Conservation (phyloP, 2,329 filamentous ascomycete genomes). For the Drechslerella coelobrocha region DNA sequence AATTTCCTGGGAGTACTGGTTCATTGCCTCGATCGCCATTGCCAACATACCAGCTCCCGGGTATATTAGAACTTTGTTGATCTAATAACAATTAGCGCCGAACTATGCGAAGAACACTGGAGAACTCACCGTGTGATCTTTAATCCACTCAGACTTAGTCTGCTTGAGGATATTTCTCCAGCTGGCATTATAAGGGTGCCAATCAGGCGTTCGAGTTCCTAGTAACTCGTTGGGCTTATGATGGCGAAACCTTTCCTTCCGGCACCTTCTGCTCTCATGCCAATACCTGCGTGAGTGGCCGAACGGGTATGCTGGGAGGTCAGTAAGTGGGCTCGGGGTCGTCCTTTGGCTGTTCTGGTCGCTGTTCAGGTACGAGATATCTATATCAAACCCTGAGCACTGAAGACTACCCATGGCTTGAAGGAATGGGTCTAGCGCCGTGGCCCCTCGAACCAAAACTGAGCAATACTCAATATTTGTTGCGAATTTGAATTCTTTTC, state of each 20-base stretch:
- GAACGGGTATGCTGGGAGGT: conserved; percentile 32
- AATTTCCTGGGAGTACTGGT: conserved; percentile 22
- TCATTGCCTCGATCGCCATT: conserved; percentile 42
- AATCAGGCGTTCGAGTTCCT: conserved; percentile 27
- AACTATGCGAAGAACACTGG: not conserved
- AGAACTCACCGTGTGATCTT: conserved; percentile 27
- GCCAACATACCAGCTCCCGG: conserved; percentile 29
- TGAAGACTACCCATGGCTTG: conserved; percentile 18
- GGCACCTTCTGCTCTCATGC: conserved; percentile 23
- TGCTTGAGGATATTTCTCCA: conserved; percentile 31
- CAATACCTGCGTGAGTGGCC: conserved; percentile 22
- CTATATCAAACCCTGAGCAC: conserved; percentile 18
- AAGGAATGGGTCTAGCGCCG: conserved; percentile 12
- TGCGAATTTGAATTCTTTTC: conserved; percentile 14
- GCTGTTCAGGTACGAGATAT: conserved; percentile 23
- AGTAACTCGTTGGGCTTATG: conserved; percentile 18
- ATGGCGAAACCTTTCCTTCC: conserved; percentile 16
- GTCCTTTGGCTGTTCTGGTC: conserved; percentile 2
- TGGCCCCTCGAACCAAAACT: conserved; percentile 3
- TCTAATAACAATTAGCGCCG: not conserved
- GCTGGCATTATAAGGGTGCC: conserved; percentile 23
- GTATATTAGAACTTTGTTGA: conserved; percentile 22
- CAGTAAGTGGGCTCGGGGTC: conserved; percentile 8
- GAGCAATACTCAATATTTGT: conserved; percentile 18
- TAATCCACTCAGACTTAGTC: conserved; percentile 19